phyloP scores from a whole-genome alignment of 495 filamentous ascomycete species.

The Hypoxylon lenormandii region DNA sequence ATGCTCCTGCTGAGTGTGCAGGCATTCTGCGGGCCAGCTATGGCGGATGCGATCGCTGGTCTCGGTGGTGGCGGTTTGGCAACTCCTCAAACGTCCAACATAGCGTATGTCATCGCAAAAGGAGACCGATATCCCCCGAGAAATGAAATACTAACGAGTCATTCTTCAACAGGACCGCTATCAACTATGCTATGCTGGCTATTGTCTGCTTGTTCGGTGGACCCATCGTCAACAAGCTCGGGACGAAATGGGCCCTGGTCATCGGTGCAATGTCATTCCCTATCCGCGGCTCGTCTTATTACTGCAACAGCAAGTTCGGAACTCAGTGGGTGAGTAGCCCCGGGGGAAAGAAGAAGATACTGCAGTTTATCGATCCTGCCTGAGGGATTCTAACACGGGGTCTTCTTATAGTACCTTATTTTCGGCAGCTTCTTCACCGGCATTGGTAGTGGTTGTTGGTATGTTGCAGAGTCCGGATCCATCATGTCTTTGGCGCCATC shows the following conservation, averaged over 20 bases:
- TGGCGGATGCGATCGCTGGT: conserved; percentile 41
- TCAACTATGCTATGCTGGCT: conserved; percentile 43
- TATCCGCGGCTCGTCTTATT: conserved; percentile 62
- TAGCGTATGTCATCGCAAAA: conserved; percentile 26
- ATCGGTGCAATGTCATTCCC: conserved; percentile 63
- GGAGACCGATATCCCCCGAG: background rate
- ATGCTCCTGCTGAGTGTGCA: conserved; percentile 42
- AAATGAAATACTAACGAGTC: conserved; percentile 1
- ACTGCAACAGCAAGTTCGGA: conserved; percentile 64
- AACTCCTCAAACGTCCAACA: conserved; percentile 41
- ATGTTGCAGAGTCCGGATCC: conserved; percentile 63
- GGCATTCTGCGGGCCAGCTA: conserved; percentile 43
- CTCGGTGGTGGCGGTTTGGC: conserved; percentile 38
- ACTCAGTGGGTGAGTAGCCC: conserved; percentile 58
- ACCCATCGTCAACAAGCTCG: conserved; percentile 60
- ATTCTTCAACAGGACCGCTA: conserved; percentile 24
- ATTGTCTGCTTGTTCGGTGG: conserved; percentile 56
- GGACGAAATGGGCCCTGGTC: conserved; percentile 60
- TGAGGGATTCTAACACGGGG: conserved; percentile 7
- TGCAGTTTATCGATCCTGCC: background rate
- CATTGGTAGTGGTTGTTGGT: conserved; percentile 61
- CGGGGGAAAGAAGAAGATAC: background rate
- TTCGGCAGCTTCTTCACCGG: conserved; percentile 63
- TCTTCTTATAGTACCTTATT: conserved; percentile 47
- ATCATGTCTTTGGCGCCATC: conserved; percentile 62